Evolutionary conservation across 371 early-diverging fungal genomes (phyloP), one percentile per base, ranked within the genome.

Genomic region (Chytridiales sp.): DNA sequence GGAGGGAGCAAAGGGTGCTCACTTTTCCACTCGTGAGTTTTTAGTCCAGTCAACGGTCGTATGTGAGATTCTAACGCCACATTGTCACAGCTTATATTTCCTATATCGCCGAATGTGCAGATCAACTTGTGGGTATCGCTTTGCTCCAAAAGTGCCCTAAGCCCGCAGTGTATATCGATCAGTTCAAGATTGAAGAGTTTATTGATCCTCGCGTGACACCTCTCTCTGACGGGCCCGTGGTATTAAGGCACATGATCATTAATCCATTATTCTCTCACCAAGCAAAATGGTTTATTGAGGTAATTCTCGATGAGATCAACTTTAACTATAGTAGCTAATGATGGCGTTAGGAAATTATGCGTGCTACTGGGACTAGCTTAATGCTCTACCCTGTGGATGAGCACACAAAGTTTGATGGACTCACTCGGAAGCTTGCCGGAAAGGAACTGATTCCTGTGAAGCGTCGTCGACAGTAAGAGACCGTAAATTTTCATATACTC

Each of bases 361-460:
- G 73, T 17, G 41, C 57, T 21, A 49, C 59, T 13, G 68, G 59
- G 8, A 48, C 60, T 13, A 48, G 61, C 8, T 66, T 64, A 38
- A n/a, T 76, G 5, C 31, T 76, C 13, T 65, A 70, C 47, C 59
- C 68, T 2, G 47, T 62, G 0, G 64, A 68, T 38, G 47, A 56
- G 38, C 27, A 21, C 24, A 47, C 29, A 34, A 47, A 55, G 24
- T n/a, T 47, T n/a, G 79, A 79, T 56, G 39, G 61, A 3, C 46
- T 69, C 13, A 70, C 70, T 15, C 34, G 66, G 31, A 30, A 52
- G 51, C 44, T 75, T 24, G 50, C 60, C 6, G 22, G 26, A 0
- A 64, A 68, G 39, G 74, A 77, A 54, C 36, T 79, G 11, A 55
- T 74, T 4, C 79, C 79, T 24, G 74, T 79, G 0, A 51, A 59